Percentiles rank a stretch among this genome's conserved stretches.
These are phyloP conservation scores for Phanerochaete sordida DNA, from an alignment of 768 basidiomycete genomes.

Conservation along the genomic window DNA sequence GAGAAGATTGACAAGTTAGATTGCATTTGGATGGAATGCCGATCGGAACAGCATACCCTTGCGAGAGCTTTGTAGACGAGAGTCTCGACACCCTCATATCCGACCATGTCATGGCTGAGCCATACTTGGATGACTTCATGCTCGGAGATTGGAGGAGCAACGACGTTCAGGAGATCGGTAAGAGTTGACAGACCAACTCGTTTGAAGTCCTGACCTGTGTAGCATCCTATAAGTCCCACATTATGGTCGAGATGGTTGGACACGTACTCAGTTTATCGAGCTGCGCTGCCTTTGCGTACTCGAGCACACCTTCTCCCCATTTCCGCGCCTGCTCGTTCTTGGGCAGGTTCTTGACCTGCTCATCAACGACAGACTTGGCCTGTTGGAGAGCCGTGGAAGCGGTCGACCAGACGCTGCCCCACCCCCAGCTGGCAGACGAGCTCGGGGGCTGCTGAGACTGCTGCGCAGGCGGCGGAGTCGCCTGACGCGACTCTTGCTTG, in stretches of 20 bases:
- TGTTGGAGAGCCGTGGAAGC: slow-evolving; percentile 86
- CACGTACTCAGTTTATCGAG: slow-evolving; percentile 82
- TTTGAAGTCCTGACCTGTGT: slow-evolving; percentile 82
- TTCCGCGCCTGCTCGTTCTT: slow-evolving; percentile 86
- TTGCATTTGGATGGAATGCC: no score
- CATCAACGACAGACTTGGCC: slow-evolving; percentile 85
- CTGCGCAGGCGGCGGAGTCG: slow-evolving; percentile 1
- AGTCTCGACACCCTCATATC: slow-evolving; percentile 92
- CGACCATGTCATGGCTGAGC: slow-evolving; percentile 94
- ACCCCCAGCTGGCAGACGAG: slow-evolving; percentile 57
- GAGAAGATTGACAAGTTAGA: no score
- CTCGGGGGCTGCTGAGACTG: neutral
- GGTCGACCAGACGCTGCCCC: slow-evolving; percentile 87
- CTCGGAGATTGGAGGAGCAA: slow-evolving; percentile 97
- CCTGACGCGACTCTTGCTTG: slow-evolving; percentile 17
- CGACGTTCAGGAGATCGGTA: slow-evolving; percentile 90
- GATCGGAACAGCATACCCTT: slow-evolving; percentile 48
- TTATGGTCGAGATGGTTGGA: neutral
- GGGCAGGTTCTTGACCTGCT: slow-evolving; percentile 85
- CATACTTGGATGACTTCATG: slow-evolving; percentile 97
- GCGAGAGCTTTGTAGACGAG: slow-evolving; percentile 88
- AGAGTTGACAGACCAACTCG: slow-evolving; percentile 85
- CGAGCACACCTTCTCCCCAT: slow-evolving; percentile 82
- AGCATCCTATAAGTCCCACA: neutral
- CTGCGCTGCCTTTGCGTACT: slow-evolving; percentile 83